These are phyloP conservation scores for Podospora pseudopauciseta DNA, from an alignment of 495 filamentous ascomycete genomes.

Conservation along the genomic window DNA sequence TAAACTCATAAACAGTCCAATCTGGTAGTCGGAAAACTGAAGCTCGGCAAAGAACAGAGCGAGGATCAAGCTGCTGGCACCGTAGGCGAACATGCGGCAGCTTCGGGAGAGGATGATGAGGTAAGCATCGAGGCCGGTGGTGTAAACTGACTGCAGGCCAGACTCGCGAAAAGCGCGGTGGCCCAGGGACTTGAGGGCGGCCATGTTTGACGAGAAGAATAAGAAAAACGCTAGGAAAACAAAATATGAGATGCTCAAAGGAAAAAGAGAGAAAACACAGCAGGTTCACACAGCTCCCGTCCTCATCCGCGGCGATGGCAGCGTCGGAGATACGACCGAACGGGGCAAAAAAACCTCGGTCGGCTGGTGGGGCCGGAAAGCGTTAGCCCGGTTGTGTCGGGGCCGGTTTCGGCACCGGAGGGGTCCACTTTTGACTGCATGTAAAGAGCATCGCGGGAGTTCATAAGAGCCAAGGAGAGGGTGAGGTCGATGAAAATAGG, in stretches of 20 bases:
- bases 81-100: constrained; percentile 51
- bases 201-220: neutral
- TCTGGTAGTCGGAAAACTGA: constrained; percentile 58
- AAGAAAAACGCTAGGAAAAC: neutral
- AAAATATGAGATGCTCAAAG: neutral
- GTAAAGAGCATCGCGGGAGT: neutral
- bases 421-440: constrained; percentile 3
- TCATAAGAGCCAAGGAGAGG: neutral
- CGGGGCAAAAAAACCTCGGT: neutral
- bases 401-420: constrained; percentile 14
- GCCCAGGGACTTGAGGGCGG: neutral
- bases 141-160: constrained; percentile 49
- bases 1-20: constrained; percentile 85
- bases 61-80: constrained; percentile 38
- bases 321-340: no score
- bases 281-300: no score
- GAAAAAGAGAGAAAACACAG: no score
- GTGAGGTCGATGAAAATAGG: neutral
- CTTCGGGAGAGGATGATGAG: constrained; percentile 72
- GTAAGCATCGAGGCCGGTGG: constrained; percentile 58
- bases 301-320: neutral
- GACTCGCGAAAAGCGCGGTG: constrained; percentile 31
- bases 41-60: constrained; percentile 57
- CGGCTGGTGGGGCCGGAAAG: no score
- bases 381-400: neutral